phyloP scores from a whole-genome alignment of 2,329 filamentous ascomycete species.

The Ophiostoma tasmaniense region DNA sequence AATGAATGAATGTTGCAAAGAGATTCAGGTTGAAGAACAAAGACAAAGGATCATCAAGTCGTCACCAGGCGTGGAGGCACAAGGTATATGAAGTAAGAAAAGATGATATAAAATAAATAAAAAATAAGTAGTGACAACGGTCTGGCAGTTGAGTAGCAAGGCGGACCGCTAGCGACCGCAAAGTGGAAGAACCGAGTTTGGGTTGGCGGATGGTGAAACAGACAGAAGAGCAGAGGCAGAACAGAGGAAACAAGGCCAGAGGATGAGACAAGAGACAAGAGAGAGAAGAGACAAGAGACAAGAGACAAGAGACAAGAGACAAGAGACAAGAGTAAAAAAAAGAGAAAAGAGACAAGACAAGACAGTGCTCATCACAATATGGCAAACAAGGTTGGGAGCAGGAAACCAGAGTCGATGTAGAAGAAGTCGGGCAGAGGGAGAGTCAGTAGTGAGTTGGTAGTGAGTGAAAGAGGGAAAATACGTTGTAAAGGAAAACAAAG shows the following conservation, averaged over 20 bases:
- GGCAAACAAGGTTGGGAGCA: not conserved
- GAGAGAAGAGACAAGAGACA: not conserved
- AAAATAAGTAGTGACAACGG: not conserved
- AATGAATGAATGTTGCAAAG: not conserved
- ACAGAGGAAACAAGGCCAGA: not conserved
- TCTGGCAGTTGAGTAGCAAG: not conserved
- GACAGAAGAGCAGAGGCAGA: not conserved
- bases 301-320: not conserved
- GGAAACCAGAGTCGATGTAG: not conserved
- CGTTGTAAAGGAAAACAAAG: not conserved
- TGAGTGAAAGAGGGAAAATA: no score
- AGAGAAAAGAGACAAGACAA: not conserved
- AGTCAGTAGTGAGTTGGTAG: no score
- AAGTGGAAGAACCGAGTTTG: not conserved
- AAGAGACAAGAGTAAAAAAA: not conserved
- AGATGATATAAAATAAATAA: not conserved
- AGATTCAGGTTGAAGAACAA: not conserved
- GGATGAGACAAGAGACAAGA: not conserved
- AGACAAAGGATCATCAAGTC: slow-evolving; percentile 3
- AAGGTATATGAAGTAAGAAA: not conserved
- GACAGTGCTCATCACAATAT: slow-evolving; percentile 1
- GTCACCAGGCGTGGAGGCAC: not conserved
- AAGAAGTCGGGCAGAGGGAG: not conserved
- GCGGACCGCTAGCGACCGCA: slow-evolving; percentile 1
- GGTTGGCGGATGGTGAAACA: not conserved